A percentile compares a stretch with the other conserved stretches of the same genome.
phyloP scores from a whole-genome alignment of 441 rosid species.

The Theobroma grandiflorum region DNA sequence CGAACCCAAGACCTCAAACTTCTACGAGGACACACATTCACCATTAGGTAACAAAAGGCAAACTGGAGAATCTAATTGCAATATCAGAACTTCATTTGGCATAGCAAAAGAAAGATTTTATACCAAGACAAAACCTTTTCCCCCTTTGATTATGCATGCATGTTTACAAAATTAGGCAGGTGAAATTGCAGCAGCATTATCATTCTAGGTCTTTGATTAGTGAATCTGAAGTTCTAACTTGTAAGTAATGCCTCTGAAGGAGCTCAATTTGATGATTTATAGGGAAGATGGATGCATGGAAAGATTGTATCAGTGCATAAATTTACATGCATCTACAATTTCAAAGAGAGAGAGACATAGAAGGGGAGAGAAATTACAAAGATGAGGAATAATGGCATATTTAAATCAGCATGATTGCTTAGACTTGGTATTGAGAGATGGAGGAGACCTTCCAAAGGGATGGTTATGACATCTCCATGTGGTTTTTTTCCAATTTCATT shows the following conservation, averaged over 20 bases:
- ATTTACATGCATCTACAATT: background rate
- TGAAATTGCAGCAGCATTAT: background rate
- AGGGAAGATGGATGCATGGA: background rate
- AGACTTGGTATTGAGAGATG: constrained; percentile 6
- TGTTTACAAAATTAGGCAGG: background rate
- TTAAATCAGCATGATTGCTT: constrained; percentile 15
- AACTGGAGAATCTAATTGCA: background rate
- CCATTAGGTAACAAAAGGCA: background rate
- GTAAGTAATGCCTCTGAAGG: too few species aligned
- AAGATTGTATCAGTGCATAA: background rate
- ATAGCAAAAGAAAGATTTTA: background rate
- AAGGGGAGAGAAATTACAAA: background rate
- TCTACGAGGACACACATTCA: background rate
- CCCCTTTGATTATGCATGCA: background rate
- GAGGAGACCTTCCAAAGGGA: constrained; percentile 16
- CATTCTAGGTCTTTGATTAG: background rate
- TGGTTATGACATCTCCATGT: background rate
- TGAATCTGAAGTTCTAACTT: background rate
- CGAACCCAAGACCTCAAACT: background rate
- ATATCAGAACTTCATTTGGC: background rate
- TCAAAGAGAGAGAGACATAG: background rate
- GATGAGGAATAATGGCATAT: background rate
- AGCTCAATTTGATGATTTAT: background rate
- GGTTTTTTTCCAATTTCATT: background rate
- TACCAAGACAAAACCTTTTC: background rate